Evolutionary conservation across 352 stramenopile genomes (phyloP).

Genomic region (Phytophthora ramorum): DNA sequence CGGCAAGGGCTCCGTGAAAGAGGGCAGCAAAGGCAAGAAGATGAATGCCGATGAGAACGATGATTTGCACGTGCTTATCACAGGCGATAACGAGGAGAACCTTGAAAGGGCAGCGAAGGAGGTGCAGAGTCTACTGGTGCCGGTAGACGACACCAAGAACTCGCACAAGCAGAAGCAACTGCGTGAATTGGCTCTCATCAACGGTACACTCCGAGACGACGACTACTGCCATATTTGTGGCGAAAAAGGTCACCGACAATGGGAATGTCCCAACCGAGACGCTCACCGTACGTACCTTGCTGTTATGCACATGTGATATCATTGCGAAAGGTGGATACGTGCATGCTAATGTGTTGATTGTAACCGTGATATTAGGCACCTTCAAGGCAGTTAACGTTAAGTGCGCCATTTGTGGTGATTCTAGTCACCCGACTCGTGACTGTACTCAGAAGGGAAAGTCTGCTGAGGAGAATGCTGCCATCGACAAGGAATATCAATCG

Average conservation of each 20-base stretch:
- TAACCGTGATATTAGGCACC: slow-evolving; percentile 42
- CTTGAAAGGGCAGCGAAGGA: slow-evolving; percentile 88
- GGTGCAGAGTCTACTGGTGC: slow-evolving; percentile 92
- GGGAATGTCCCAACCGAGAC: slow-evolving; percentile 95
- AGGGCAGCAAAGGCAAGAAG: slow-evolving; percentile 95
- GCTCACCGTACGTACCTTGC: slow-evolving; percentile 58
- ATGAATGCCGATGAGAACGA: slow-evolving; percentile 95
- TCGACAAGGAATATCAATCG: slow-evolving; percentile 87
- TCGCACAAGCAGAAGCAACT: slow-evolving; percentile 99
- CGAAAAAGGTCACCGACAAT: slow-evolving; percentile 98
- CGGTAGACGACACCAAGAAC: slow-evolving; percentile 92
- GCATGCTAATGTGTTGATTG: slow-evolving; percentile 33
- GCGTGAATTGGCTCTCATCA: slow-evolving; percentile 98
- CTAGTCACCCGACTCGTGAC: slow-evolving; percentile 97
- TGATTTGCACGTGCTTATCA: slow-evolving; percentile 96
- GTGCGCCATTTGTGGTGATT: slow-evolving; percentile 98
- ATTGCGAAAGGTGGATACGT: not conserved
- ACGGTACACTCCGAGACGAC: slow-evolving; percentile 98
- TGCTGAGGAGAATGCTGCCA: slow-evolving; percentile 72
- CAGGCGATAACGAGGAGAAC: slow-evolving; percentile 89
- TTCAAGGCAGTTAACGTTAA: slow-evolving; percentile 92
- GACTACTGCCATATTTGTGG: slow-evolving; percentile 98
- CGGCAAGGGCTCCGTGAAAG: slow-evolving; percentile 96
- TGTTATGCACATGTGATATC: not conserved
- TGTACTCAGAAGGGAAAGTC: slow-evolving; percentile 92